Evolutionary conservation across 2,329 filamentous ascomycete genomes (phyloP).

Genomic region (Seiridium cupressi): DNA sequence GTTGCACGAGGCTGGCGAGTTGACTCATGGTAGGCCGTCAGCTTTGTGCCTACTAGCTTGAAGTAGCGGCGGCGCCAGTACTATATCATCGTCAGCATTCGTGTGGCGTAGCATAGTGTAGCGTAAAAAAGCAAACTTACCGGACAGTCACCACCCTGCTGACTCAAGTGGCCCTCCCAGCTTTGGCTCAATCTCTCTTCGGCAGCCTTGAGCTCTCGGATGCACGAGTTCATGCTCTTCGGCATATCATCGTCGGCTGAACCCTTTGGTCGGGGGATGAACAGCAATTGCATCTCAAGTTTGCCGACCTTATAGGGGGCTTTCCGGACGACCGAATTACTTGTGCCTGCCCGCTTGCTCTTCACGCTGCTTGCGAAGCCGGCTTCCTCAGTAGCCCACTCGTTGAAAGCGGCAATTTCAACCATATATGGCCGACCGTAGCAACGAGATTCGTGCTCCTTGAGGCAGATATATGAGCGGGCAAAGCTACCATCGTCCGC

Average conservation of each 20-base stretch:
- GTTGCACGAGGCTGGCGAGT: constrained; percentile 94
- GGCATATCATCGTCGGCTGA: constrained; percentile 93
- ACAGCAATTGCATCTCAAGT: constrained; percentile 88
- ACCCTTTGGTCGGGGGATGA: constrained; percentile 88
- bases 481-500: constrained; percentile 93
- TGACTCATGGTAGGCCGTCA: constrained; percentile 94
- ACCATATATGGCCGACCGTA: constrained; percentile 86
- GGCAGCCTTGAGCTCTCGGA: constrained; percentile 88
- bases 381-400: constrained; percentile 91
- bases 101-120: background rate
- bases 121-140: constrained; percentile 57
- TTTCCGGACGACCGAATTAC: constrained; percentile 68
- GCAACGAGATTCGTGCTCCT: constrained; percentile 84
- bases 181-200: constrained; percentile 75
- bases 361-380: constrained; percentile 81
- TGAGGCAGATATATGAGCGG: constrained; percentile 88
- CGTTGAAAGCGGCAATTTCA: constrained; percentile 94
- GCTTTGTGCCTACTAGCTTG: constrained; percentile 83
- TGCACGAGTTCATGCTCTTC: constrained; percentile 97
- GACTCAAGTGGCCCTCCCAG: constrained; percentile 88
- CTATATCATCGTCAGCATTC: constrained; percentile 48
- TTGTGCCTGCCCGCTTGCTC: constrained; percentile 73
- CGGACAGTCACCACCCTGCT: constrained; percentile 96
- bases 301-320: constrained; percentile 98
- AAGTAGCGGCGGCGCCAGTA: constrained; percentile 99